Evolutionary conservation across 2,329 filamentous ascomycete species (phyloP).

Genomic region (Zymoseptoria ardabiliae): DNA sequence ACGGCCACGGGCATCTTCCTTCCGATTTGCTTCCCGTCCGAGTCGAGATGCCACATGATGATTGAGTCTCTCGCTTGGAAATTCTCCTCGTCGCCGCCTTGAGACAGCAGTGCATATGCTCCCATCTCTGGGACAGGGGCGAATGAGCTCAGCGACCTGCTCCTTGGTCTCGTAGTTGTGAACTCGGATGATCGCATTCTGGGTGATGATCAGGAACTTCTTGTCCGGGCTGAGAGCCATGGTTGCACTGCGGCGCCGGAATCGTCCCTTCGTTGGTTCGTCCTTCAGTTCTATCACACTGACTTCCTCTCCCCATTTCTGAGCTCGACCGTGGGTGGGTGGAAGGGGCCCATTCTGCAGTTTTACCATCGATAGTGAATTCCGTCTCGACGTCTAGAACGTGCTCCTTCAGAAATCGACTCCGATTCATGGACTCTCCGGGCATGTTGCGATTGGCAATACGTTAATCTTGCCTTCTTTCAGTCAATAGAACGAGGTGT

Average conservation of each 20-base stretch:
- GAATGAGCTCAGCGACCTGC: constrained; percentile 6
- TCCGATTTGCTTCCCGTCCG: constrained; percentile 1
- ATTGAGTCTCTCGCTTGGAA: neutral
- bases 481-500: neutral
- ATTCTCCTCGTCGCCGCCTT: constrained; percentile 1
- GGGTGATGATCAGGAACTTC: constrained; percentile 1
- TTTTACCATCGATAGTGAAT: constrained; percentile 2
- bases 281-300: neutral
- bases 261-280: neutral
- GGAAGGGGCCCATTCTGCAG: constrained; percentile 6
- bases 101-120: constrained; percentile 7
- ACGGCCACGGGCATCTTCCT: constrained; percentile 11
- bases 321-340: constrained; percentile 1
- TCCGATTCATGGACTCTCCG: constrained; percentile 1
- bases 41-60: constrained; percentile 11
- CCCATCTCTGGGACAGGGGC: constrained; percentile 1
- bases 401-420: constrained; percentile 3
- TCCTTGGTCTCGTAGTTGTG: constrained; percentile 1
- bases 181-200: constrained; percentile 1
- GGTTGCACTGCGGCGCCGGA: neutral
- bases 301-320: constrained; percentile 6
- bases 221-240: constrained; percentile 3
- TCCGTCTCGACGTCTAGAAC: constrained; percentile 5
- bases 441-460: neutral
- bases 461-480: neutral